A percentile compares a stretch with the other conserved stretches of the same genome.
Conservation (phyloP, 225 moss, liverwort and hornwort genomes). For the Asterella californica region DNA sequence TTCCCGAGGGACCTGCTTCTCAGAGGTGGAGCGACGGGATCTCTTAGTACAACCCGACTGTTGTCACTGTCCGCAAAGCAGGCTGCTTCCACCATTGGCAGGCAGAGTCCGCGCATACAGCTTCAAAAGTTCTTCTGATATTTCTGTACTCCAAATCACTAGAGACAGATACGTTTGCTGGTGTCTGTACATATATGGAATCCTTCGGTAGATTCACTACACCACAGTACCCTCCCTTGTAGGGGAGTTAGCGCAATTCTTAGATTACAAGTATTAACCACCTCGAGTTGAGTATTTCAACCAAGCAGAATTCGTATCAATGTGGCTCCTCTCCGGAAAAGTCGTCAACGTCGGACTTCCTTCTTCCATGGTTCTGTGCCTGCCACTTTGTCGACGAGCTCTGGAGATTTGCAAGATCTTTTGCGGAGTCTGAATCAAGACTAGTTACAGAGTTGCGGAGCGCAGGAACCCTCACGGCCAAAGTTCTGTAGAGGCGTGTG, state of each 20-base stretch:
- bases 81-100: neutral
- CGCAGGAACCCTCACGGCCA: slow-evolving; percentile 82
- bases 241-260: neutral
- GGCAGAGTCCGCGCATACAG: neutral
- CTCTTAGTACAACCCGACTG: neutral
- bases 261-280: slow-evolving; percentile 14
- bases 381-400: slow-evolving; percentile 29
- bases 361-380: slow-evolving; percentile 26
- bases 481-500: slow-evolving; percentile 78
- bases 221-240: neutral
- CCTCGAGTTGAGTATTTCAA: slow-evolving; percentile 9
- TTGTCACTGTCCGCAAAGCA: neutral
- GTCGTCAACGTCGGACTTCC: slow-evolving; percentile 39
- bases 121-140: neutral
- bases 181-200: slow-evolving; percentile 16
- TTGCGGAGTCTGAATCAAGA: slow-evolving; percentile 27
- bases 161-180: slow-evolving; percentile 7
- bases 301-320: neutral
- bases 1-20: neutral
- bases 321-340: slow-evolving; percentile 27
- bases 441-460: slow-evolving; percentile 34
- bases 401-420: slow-evolving; percentile 22
- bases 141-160: slow-evolving; percentile 10
- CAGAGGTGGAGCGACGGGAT: neutral
- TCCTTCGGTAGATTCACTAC: slow-evolving; percentile 1